Evolutionary conservation across 768 basidiomycete genomes (phyloP).

Genomic region (Tulasnella sp.): DNA sequence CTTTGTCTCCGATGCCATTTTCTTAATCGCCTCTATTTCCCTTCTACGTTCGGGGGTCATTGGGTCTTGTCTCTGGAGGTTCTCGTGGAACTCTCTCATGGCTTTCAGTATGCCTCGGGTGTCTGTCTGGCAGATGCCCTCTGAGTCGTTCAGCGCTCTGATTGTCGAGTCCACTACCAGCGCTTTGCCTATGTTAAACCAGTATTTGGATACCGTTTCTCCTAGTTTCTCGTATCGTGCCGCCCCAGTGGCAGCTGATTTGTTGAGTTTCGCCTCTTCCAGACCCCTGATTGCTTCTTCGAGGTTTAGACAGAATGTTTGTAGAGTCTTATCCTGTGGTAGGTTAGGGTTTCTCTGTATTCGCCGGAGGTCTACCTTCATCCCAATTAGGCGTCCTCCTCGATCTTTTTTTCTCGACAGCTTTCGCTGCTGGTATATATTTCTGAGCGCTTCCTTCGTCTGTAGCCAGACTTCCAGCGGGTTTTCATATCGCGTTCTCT

Average conservation of each 20-base stretch:
- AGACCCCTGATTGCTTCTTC: too few relatives aligned
- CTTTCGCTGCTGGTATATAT: too few relatives aligned
- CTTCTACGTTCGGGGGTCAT: not conserved
- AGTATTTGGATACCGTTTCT: conserved; percentile 17
- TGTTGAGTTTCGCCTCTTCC: not conserved
- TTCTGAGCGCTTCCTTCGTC: too few relatives aligned
- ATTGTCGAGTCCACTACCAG: not conserved
- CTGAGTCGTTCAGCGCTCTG: not conserved
- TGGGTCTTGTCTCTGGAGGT: not conserved
- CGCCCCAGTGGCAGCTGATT: not conserved
- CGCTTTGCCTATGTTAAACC: not conserved
- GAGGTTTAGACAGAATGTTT: too few relatives aligned
- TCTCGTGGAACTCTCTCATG: too few relatives aligned
- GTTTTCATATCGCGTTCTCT: not conserved
- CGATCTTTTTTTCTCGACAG: not conserved
- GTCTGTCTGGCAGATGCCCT: not conserved
- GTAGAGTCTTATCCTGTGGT: too few relatives aligned
- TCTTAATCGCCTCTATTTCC: not conserved
- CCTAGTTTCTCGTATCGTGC: not conserved
- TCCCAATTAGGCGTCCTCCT: not conserved
- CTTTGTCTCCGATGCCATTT: not conserved
- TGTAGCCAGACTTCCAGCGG: not conserved
- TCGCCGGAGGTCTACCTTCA: too few relatives aligned
- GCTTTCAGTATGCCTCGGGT: not conserved
- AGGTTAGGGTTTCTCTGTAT: too few relatives aligned